phyloP scores from a whole-genome alignment of 2,329 filamentous ascomycete species.

The Colletotrichum zoysiae region DNA sequence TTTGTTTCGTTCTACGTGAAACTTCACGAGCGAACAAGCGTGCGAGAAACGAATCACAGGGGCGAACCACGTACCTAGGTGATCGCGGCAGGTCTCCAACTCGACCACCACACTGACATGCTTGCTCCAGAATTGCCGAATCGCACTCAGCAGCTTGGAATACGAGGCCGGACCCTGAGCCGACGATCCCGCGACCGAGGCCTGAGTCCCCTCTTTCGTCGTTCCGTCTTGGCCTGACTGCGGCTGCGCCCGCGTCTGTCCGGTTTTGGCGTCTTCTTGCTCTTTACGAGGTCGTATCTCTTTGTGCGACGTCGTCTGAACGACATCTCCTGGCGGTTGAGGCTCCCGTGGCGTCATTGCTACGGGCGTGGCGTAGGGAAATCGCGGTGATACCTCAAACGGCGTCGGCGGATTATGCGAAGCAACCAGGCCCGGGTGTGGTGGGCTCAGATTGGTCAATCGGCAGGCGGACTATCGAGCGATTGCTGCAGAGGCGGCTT shows the following conservation, averaged over 20 bases:
- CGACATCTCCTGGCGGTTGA: neutral
- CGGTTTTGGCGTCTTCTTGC: neutral
- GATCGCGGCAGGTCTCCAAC: conserved; percentile 64
- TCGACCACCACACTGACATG: conserved; percentile 64
- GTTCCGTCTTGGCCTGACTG: neutral
- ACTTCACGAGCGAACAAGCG: conserved; percentile 11
- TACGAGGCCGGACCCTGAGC: conserved; percentile 18
- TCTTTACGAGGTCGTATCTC: conserved; percentile 13
- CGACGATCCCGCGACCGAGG: conserved; percentile 17
- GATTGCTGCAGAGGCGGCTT: neutral
- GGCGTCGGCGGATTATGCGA: neutral
- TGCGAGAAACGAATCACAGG: conserved; percentile 38
- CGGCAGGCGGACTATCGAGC: neutral
- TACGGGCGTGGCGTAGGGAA: neutral
- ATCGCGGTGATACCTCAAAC: neutral
- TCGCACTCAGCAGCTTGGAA: conserved; percentile 30
- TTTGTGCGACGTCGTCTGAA: neutral
- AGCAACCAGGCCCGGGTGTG: neutral
- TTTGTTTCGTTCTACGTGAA: neutral
- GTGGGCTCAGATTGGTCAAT: neutral
- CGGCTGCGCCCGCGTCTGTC: conserved; percentile 1
- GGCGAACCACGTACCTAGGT: conserved; percentile 61
- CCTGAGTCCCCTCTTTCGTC: neutral
- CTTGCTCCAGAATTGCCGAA: conserved; percentile 58
- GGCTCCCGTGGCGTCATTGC: conserved; percentile 17